Percentiles rank a stretch among this genome's conserved stretches.
phyloP scores from a whole-genome alignment of 1,139 yeast genomes.

The Geotrichum klebahnii region DNA sequence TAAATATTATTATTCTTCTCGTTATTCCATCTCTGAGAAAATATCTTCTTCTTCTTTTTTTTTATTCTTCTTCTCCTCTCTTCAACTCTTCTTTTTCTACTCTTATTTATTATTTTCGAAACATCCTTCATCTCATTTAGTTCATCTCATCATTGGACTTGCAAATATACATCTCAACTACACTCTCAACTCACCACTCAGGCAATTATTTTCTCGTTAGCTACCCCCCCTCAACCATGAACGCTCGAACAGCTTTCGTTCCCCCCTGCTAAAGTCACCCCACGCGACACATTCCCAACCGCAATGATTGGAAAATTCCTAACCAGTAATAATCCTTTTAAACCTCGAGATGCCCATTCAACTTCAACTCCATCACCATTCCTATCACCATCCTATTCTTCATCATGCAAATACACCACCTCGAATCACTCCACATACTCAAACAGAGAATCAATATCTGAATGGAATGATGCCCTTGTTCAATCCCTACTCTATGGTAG shows the following conservation, averaged over 20 bases:
- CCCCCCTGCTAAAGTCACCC: too few relatives aligned
- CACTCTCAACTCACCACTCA: too few relatives aligned
- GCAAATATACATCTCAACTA: too few relatives aligned
- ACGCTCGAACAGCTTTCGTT: too few relatives aligned
- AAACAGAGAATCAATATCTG: constrained; percentile 20
- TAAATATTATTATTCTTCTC: background rate
- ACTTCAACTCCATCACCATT: background rate
- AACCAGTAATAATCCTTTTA: background rate
- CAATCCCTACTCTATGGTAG: constrained; percentile 31
- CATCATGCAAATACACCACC: background rate
- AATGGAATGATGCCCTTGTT: constrained; percentile 34
- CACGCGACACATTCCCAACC: too few relatives aligned
- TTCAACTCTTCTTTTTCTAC: background rate
- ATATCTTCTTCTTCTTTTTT: background rate
- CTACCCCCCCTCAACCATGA: too few relatives aligned
- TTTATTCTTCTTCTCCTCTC: background rate
- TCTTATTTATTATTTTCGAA: background rate
- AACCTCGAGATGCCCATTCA: background rate
- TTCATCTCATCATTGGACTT: too few relatives aligned
- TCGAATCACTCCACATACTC: background rate
- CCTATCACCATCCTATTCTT: background rate
- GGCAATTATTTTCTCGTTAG: too few relatives aligned
- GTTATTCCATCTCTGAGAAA: background rate
- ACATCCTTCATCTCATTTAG: background rate
- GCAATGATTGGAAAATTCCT: constrained; percentile 10